Evolutionary conservation across 2,329 filamentous ascomycete genomes (phyloP), one percentile per base, ranked within the genome.

Genomic region (Simplicillium aogashimaense): DNA sequence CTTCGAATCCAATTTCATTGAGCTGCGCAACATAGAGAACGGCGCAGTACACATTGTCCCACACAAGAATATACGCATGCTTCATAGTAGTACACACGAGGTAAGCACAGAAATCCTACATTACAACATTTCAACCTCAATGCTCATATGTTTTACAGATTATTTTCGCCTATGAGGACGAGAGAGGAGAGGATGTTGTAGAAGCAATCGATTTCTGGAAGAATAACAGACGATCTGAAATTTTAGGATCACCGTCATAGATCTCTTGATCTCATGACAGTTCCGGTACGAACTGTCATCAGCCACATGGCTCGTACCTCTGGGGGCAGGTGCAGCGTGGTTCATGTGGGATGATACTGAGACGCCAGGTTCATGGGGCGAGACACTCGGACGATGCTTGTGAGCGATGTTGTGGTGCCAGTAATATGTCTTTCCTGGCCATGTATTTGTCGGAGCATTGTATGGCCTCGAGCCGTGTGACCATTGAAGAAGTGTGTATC

Each of bases 171-270:
- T 95, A 95, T 59, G 92, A 98, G 68, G 90, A 97, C 55, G 92
- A 98, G 60, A 71, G 78, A 48, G 90, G 92, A 50, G 86, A 94
- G 57, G 92, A 98, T 57, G 81, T 95, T 39, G 84, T 98, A 47
- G 88, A 92, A 52, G 88, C 87, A 46, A 78, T 98, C 57, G 92
- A 98, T 66, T 98, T 98, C 69, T 98, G 90, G 90, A 86, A 80
- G 66, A 80, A 69, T 51, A 75, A 69, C 53, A 63, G 72, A 44
- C 68, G 66, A 46, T 74, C 70, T 3, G 69, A 70, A 34, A 40
- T 59, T 41, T 49, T 57, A 36, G 47, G 53, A 35, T 34, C 47
- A 42, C 47, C 51, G 43, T 45, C 49, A 17, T 35, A 35, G 33
- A 15, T 9, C 11, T 8, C 33, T 34, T 34, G n/a, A n/a, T n/a